Base-by-base conservation (phyloP, 352 stramenopile species). In the Peronospora belbahrii region DNA sequence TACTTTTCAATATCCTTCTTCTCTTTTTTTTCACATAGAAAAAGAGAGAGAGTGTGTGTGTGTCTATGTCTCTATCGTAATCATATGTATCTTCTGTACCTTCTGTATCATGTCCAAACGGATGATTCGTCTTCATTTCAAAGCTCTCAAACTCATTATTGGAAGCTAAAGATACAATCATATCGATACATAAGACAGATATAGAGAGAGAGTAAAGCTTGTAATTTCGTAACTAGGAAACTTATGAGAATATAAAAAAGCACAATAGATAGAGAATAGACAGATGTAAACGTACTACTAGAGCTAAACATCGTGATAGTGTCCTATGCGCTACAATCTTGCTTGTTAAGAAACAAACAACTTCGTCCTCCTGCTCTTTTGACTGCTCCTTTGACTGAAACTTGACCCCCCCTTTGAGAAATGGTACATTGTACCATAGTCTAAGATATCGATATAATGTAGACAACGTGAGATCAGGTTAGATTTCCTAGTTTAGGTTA, bases 231-330 rank as follows among this genome's bases (percentile, higher is more conserved):
- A n/a, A n/a, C n/a, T n/a, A n/a, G n/a, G n/a, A n/a, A n/a, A n/a
- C n/a, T n/a, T n/a, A n/a, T n/a, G n/a, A n/a, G n/a, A n/a, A n/a
- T n/a, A 17, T 22, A 31, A 31, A 10, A 32, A 19, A 27, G 7
- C 1, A 5, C 1, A 42, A 7, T 14, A 15, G 27, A 7, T 5
- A 7, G 13, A 2, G 5, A 5, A 2, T 33, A 48, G 2, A 32
- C 0, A 53, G 32, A 23, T 0, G 4, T 42, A 4, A 54, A 65
- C 62, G 44, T 36, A 69, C 59, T 62, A 14, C 60, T 36, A 28
- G 65, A 65, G 53, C 58, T 59, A 27, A 71, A 75, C 65, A 75
- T 70, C 17, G 14, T 15, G 33, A 25, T 4, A 28, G 22, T 42
- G 45, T 33, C 32, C 14, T 25, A 20, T 17, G 28, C 42, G 31